phyloP scores from a whole-genome alignment of 2,329 filamentous ascomycete species.

The Didymella keratinophila region DNA sequence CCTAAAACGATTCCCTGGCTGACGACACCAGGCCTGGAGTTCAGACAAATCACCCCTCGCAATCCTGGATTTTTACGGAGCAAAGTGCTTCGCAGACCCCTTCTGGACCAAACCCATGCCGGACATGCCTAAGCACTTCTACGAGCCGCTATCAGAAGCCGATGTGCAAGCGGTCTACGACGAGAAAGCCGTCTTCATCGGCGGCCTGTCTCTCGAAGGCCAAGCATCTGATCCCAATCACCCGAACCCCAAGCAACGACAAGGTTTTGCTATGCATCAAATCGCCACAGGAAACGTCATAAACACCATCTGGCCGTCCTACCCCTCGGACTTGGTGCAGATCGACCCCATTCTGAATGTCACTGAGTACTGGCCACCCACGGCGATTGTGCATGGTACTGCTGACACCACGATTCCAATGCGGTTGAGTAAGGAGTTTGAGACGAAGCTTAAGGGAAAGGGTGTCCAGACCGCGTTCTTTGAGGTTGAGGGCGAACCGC shows the following conservation, averaged over 20 bases:
- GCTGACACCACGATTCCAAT: conserved; percentile 27
- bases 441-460: conserved; percentile 7
- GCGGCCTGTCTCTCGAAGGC: conserved; percentile 29
- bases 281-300: conserved; percentile 24
- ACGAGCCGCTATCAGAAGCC: background rate
- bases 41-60: conserved; percentile 13
- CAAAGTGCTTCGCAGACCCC: conserved; percentile 23
- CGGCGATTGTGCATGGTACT: conserved; percentile 27
- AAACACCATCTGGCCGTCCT: conserved; percentile 18
- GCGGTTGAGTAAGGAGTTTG: conserved; percentile 20
- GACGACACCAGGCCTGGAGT: conserved; percentile 17
- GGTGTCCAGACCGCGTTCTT: conserved; percentile 16
- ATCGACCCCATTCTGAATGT: conserved; percentile 24
- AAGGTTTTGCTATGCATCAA: conserved; percentile 24
- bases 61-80: conserved; percentile 27
- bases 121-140: conserved; percentile 14
- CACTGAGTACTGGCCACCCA: conserved; percentile 17
- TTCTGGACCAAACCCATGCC: conserved; percentile 23
- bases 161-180: conserved; percentile 4
- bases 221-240: conserved; percentile 19
- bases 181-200: conserved; percentile 21
- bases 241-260: conserved; percentile 14
- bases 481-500: conserved; percentile 22
- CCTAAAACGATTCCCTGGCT: background rate
- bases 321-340: background rate